Percentiles rank a stretch among this genome's conserved stretches.
Conservation (phyloP, 2,329 filamentous ascomycete species). For the Westerdykella sp. region DNA sequence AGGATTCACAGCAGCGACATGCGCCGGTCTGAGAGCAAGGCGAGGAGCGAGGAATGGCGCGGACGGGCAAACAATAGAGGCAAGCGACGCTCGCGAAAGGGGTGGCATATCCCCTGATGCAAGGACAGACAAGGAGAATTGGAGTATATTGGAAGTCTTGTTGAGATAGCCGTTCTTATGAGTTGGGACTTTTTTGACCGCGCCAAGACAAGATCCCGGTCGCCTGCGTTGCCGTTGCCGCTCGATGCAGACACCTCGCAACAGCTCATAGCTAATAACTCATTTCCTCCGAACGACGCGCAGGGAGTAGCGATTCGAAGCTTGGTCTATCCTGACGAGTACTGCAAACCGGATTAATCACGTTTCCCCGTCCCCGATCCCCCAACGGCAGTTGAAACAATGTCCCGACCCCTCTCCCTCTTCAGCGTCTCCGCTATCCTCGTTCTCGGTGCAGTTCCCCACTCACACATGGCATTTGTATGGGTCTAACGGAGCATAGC, state of each 20-base stretch:
- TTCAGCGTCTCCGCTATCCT: conserved; percentile 50
- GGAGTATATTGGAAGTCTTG: background rate
- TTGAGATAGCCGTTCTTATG: background rate
- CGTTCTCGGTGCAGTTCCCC: conserved; percentile 28
- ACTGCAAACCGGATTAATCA: conserved; percentile 7
- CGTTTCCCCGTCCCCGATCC: conserved; percentile 2
- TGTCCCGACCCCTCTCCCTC: conserved; percentile 50
- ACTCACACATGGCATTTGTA: background rate
- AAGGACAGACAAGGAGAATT: background rate
- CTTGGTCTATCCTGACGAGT: background rate
- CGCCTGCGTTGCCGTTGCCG: background rate
- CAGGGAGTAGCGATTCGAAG: background rate
- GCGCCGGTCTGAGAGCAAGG: conserved; percentile 16
- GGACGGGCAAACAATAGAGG: conserved; percentile 28
- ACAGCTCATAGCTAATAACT: background rate
- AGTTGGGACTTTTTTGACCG: background rate
- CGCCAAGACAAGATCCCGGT: conserved; percentile 1
- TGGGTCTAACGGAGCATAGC: conserved; percentile 24
- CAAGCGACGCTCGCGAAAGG: conserved; percentile 21
- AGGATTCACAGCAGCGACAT: conserved; percentile 4
- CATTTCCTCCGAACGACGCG: background rate
- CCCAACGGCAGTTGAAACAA: conserved; percentile 17
- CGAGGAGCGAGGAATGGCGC: conserved; percentile 33
- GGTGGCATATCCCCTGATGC: background rate
- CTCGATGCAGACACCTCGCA: background rate